Conservation (phyloP, 805 yeast species). For the Ogataea glucozyma region DNA sequence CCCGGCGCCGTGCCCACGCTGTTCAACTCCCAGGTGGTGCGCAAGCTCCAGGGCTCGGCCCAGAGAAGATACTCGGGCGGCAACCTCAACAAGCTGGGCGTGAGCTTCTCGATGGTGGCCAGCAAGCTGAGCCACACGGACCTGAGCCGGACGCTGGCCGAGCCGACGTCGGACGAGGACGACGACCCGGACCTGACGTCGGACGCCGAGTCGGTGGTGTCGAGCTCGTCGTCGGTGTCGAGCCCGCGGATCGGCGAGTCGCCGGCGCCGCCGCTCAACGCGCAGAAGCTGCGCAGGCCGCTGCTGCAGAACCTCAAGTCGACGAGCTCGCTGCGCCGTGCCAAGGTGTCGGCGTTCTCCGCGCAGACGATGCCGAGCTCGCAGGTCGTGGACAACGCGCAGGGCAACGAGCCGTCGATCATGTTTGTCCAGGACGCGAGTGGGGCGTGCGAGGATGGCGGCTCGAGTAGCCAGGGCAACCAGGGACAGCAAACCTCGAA, state of each 20-base stretch:
- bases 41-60: constrained; percentile 32
- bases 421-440: constrained; percentile 53
- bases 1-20: too few species aligned
- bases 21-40: constrained; percentile 28
- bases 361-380: constrained; percentile 74
- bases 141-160: constrained; percentile 26
- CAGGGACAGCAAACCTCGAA: too few species aligned
- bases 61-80: constrained; percentile 55
- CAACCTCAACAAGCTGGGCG: constrained; percentile 72
- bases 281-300: constrained; percentile 26
- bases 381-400: constrained; percentile 64
- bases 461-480: too few species aligned
- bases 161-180: constrained; percentile 30
- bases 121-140: constrained; percentile 45
- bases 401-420: constrained; percentile 66
- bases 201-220: constrained; percentile 28
- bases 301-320: constrained; percentile 24
- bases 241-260: constrained; percentile 3
- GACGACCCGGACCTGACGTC: constrained; percentile 21
- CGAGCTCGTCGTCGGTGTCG: constrained; percentile 23
- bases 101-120: constrained; percentile 76
- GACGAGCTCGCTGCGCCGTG: constrained; percentile 20
- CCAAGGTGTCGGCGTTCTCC: constrained; percentile 40
- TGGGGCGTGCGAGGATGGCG: constrained; percentile 17
- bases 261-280: too few species aligned